Evolutionary conservation across 345 rosid genomes (phyloP).

Genomic region (Corchorus olitorius): DNA sequence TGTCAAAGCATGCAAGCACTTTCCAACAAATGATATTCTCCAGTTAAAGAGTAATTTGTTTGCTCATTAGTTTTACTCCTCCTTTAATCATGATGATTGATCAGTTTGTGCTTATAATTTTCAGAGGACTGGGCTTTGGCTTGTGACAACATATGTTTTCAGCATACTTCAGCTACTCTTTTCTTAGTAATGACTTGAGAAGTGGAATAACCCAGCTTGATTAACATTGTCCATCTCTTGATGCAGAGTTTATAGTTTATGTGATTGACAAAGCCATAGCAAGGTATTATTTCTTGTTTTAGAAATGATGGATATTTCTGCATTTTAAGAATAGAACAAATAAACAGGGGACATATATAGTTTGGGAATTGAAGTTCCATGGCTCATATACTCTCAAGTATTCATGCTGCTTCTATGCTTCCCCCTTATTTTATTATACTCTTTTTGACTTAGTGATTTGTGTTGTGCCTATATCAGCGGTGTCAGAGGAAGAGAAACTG

Average conservation of each 20-base stretch:
- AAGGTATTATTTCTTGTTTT: constrained; percentile 44
- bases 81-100: neutral
- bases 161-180: neutral
- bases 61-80: neutral
- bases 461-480: constrained; percentile 49
- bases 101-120: constrained; percentile 3
- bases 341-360: too few species aligned
- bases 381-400: neutral
- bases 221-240: constrained; percentile 29
- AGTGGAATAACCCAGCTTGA: neutral
- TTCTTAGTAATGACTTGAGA: neutral
- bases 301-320: neutral
- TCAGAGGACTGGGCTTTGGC: neutral
- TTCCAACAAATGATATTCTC: constrained; percentile 62
- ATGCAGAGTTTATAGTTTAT: constrained; percentile 79
- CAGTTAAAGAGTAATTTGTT: constrained; percentile 75
- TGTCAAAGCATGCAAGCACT: constrained; percentile 56
- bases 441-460: neutral
- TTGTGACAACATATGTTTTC: neutral
- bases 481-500: constrained; percentile 66
- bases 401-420: constrained; percentile 4
- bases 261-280: constrained; percentile 79
- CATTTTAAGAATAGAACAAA: neutral
- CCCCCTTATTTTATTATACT: neutral
- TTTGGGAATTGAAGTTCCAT: neutral